Conservation (phyloP, 1,284 basidiomycete species). For the Naganishia sp. region DNA sequence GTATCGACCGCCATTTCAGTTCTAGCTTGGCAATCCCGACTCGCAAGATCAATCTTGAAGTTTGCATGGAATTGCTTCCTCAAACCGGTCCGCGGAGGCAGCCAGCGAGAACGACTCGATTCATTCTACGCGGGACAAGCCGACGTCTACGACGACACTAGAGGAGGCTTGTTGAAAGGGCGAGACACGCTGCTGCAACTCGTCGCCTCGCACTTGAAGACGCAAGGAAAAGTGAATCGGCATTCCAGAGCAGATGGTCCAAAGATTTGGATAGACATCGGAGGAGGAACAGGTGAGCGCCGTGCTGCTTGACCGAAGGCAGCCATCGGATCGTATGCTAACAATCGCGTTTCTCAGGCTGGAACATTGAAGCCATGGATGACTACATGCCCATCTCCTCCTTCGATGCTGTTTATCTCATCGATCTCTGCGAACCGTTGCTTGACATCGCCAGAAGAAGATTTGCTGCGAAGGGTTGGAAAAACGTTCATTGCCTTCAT, state of each 20-base stretch:
- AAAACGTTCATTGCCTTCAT: constrained; percentile 71
- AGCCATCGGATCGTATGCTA: constrained; percentile 1
- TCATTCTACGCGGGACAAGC: constrained; percentile 70
- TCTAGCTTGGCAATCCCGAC: constrained; percentile 11
- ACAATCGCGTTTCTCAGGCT: constrained; percentile 54
- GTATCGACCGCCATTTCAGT: constrained; percentile 6
- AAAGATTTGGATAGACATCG: constrained; percentile 75
- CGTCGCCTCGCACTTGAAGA: constrained; percentile 66
- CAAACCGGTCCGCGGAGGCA: constrained; percentile 48
- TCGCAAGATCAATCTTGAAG: constrained; percentile 26
- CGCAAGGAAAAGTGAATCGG: constrained; percentile 42
- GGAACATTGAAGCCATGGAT: constrained; percentile 78
- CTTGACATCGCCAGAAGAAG: constrained; percentile 70
- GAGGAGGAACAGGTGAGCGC: constrained; percentile 68
- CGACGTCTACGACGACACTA: constrained; percentile 68
- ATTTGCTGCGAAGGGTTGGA: constrained; percentile 70
- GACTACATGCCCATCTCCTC: constrained; percentile 65
- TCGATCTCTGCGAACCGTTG: constrained; percentile 74
- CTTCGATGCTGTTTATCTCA: constrained; percentile 71
- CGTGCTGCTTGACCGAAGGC: background rate
- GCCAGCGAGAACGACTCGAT: constrained; percentile 53
- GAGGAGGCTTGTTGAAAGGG: constrained; percentile 65
- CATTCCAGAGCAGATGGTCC: constrained; percentile 36
- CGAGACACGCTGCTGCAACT: constrained; percentile 70
- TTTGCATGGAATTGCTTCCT: constrained; percentile 56